These are phyloP conservation scores for Thraustochytrium striatum DNA, from an alignment of 352 stramenopile genomes.

Conservation along the genomic window DNA sequence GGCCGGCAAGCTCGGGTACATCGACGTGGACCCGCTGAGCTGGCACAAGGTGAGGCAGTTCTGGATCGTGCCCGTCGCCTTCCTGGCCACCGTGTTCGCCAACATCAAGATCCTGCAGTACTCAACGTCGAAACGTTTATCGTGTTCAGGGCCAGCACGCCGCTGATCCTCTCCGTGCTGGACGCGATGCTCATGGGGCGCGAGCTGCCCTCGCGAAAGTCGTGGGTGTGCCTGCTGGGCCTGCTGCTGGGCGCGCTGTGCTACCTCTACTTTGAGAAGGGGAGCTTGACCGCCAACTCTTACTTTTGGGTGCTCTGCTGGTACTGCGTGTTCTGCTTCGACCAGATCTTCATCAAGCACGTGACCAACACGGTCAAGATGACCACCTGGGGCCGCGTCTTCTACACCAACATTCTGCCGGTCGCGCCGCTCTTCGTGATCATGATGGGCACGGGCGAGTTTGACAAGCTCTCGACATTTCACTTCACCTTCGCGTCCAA, in stretches of 20 bases:
- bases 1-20: constrained; percentile 55
- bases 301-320: constrained; percentile 70
- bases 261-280: constrained; percentile 58
- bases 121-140: constrained; percentile 79
- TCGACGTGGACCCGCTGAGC: constrained; percentile 55
- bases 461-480: constrained; percentile 51
- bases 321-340: constrained; percentile 69
- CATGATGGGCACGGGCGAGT: constrained; percentile 54
- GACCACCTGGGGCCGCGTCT: constrained; percentile 59
- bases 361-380: constrained; percentile 61
- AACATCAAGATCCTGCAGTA: constrained; percentile 71
- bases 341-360: constrained; percentile 70
- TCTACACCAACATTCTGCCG: constrained; percentile 60
- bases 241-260: constrained; percentile 64
- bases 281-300: constrained; percentile 56
- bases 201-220: constrained; percentile 61
- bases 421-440: constrained; percentile 56
- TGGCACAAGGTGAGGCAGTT: constrained; percentile 55
- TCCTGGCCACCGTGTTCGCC: constrained; percentile 67
- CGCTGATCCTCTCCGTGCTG: constrained; percentile 65
- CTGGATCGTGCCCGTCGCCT: constrained; percentile 60
- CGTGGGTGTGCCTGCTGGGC: constrained; percentile 57
- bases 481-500: constrained; percentile 41
- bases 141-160: constrained; percentile 67
- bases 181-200: constrained; percentile 69